Conservation (phyloP, 768 basidiomycete species). For the Gymnopilus dilepis region DNA sequence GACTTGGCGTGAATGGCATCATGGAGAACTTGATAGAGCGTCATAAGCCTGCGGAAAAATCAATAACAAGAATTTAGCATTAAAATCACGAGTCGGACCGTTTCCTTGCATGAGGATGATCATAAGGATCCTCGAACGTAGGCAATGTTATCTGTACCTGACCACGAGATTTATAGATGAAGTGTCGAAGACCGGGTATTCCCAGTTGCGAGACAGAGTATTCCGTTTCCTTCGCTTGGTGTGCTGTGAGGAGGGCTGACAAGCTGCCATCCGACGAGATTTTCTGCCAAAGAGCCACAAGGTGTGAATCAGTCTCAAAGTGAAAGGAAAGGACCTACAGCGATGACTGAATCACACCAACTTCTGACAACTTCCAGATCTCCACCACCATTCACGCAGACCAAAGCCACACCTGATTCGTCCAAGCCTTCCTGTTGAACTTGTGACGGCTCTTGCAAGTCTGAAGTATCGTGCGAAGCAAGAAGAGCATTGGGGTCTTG, state of each 20-base stretch:
- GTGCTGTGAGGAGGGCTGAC: constrained; percentile 53
- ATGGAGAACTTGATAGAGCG: constrained; percentile 86
- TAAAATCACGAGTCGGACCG: constrained; percentile 46
- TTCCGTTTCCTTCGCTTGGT: constrained; percentile 54
- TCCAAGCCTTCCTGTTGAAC: constrained; percentile 31
- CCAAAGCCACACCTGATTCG: constrained; percentile 60
- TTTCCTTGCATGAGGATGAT: constrained; percentile 58
- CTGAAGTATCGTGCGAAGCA: constrained; percentile 13
- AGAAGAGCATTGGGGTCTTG: constrained; percentile 14
- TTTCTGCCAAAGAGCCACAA: constrained; percentile 49
- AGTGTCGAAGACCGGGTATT: constrained; percentile 93
- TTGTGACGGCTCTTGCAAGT: constrained; percentile 15
- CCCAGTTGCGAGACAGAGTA: constrained; percentile 77
- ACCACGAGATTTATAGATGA: constrained; percentile 89
- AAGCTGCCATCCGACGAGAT: constrained; percentile 64
- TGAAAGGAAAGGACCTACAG: constrained; percentile 42
- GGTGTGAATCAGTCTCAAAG: not conserved
- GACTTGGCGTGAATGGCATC: constrained; percentile 92
- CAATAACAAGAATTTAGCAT: not conserved
- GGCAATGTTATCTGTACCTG: constrained; percentile 92
- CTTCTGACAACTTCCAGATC: constrained; percentile 84
- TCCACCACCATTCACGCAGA: constrained; percentile 80
- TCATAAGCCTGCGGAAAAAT: constrained; percentile 62
- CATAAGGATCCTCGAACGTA: constrained; percentile 86
- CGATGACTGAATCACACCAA: constrained; percentile 74